phyloP scores from a whole-genome alignment of 306 rosid species.

The Inga oerstediana region DNA sequence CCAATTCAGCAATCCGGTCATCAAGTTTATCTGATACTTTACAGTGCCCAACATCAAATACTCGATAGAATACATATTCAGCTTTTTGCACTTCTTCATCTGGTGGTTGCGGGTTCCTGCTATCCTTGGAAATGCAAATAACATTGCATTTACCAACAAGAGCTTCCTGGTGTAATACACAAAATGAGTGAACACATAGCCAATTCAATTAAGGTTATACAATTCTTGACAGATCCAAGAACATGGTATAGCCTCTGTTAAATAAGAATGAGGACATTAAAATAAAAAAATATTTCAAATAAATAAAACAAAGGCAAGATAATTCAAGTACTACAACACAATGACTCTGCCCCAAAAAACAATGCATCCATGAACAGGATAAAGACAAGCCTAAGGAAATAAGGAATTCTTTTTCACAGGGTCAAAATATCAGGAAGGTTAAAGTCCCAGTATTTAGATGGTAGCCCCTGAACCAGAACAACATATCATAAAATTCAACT shows the following conservation, averaged over 20 bases:
- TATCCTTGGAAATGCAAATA: constrained; percentile 67
- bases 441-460: neutral
- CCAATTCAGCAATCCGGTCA: constrained; percentile 60
- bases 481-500: constrained; percentile 18
- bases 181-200: constrained; percentile 12
- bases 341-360: neutral
- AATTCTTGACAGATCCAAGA: constrained; percentile 8
- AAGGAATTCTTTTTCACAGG: neutral
- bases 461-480: neutral
- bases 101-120: constrained; percentile 62
- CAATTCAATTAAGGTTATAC: constrained; percentile 3
- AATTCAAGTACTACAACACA: neutral
- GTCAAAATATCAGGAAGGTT: neutral
- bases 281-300: neutral
- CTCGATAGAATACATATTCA: constrained; percentile 73
- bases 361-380: neutral
- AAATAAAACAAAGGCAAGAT: neutral
- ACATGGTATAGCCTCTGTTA: neutral
- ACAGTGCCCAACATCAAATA: constrained; percentile 67
- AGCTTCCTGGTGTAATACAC: constrained; percentile 64
- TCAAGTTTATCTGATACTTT: constrained; percentile 53
- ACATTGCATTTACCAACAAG: constrained; percentile 89
- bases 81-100: constrained; percentile 59
- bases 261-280: constrained; percentile 3
- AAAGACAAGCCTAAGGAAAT: neutral